Evolutionary conservation across 768 basidiomycete species (phyloP).

Genomic region (Lentinus tigrinus): DNA sequence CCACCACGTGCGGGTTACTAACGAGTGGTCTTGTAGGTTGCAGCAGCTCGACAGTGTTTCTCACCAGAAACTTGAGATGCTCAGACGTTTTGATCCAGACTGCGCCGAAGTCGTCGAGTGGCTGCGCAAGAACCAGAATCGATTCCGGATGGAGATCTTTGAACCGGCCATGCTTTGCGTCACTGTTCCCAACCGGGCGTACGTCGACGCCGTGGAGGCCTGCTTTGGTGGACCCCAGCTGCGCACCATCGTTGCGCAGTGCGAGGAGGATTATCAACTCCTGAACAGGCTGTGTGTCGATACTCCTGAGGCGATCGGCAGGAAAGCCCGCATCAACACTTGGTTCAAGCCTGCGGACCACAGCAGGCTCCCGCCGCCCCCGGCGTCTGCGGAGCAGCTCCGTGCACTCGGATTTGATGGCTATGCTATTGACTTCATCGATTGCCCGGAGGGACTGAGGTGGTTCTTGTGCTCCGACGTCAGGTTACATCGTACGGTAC

Average conservation of each 20-base stretch:
- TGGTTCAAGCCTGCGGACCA: slow-evolving; percentile 60
- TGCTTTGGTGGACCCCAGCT: slow-evolving; percentile 60
- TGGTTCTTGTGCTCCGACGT: slow-evolving; percentile 66
- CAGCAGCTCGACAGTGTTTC: slow-evolving; percentile 53
- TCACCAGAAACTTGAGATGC: slow-evolving; percentile 55
- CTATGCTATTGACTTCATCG: slow-evolving; percentile 79
- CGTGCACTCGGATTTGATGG: slow-evolving; percentile 66
- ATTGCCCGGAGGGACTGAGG: slow-evolving; percentile 71
- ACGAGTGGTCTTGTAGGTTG: slow-evolving; percentile 39
- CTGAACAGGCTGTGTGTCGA: slow-evolving; percentile 74
- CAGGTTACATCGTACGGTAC: slow-evolving; percentile 72
- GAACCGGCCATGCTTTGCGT: slow-evolving; percentile 81
- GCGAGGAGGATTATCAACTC: slow-evolving; percentile 73
- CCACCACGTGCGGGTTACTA: not conserved
- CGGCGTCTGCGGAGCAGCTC: slow-evolving; percentile 59
- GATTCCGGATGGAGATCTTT: slow-evolving; percentile 80
- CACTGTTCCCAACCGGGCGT: slow-evolving; percentile 61
- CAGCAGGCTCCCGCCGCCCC: slow-evolving; percentile 41
- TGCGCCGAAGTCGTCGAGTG: slow-evolving; percentile 67
- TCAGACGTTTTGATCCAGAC: slow-evolving; percentile 55
- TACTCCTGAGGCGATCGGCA: slow-evolving; percentile 48
- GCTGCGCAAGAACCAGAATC: slow-evolving; percentile 62
- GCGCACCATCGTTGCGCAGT: slow-evolving; percentile 85
- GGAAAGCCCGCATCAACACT: slow-evolving; percentile 54
- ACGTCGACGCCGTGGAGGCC: slow-evolving; percentile 70